These are phyloP conservation scores for Stachybotrys chlorohalonatus DNA, from an alignment of 2,329 filamentous ascomycete genomes.

Conservation along the genomic window DNA sequence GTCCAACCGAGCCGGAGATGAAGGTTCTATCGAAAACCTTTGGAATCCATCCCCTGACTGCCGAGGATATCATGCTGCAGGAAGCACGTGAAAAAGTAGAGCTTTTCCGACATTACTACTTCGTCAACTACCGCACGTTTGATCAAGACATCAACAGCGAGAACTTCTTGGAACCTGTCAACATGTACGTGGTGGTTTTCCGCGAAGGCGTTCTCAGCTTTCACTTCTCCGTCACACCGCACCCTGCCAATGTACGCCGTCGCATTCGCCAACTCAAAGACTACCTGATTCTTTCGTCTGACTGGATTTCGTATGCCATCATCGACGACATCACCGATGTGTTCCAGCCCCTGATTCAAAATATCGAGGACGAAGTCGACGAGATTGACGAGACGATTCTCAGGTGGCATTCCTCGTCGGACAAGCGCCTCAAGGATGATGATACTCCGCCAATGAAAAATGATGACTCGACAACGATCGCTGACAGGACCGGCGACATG, in stretches of 20 bases:
- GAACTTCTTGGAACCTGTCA: conserved; percentile 88
- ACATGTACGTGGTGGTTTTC: conserved; percentile 97
- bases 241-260: conserved; percentile 90
- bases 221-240: conserved; percentile 92
- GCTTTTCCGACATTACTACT: conserved; percentile 95
- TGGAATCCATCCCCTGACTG: conserved; percentile 88
- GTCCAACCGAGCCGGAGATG: conserved; percentile 92
- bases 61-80: conserved; percentile 95
- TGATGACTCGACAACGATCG: conserved; percentile 32
- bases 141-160: conserved; percentile 88
- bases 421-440: conserved; percentile 29
- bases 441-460: conserved; percentile 37
- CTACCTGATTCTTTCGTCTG: conserved; percentile 83
- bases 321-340: conserved; percentile 98
- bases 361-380: conserved; percentile 92
- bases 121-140: conserved; percentile 96
- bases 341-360: conserved; percentile 84
- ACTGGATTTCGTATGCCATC: conserved; percentile 97
- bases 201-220: conserved; percentile 92
- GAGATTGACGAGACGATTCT: conserved; percentile 92
- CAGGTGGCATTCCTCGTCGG: conserved; percentile 58
- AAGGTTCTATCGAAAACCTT: conserved; percentile 86
- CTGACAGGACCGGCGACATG: conserved; percentile 64
- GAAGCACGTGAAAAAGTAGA: conserved; percentile 98
- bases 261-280: conserved; percentile 90